phyloP scores from a whole-genome alignment of 805 yeast species.

The Kluyveromyces siamensis region DNA sequence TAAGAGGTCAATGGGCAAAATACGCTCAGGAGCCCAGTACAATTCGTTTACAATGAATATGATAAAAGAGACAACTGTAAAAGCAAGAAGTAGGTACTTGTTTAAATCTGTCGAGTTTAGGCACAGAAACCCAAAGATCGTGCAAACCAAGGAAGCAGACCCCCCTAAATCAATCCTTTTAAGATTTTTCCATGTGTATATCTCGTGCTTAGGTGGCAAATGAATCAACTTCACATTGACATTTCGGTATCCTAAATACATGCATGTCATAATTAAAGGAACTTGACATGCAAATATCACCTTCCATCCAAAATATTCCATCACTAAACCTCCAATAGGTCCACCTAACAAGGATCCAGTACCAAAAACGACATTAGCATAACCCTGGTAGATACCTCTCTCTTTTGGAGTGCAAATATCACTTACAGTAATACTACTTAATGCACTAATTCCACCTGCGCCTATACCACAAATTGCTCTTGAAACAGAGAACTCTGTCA shows the following conservation, averaged over 20 bases:
- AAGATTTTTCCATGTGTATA: slow-evolving; percentile 38
- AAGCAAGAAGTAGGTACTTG: slow-evolving; percentile 29
- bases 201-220: slow-evolving; percentile 40
- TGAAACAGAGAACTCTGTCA: slow-evolving; percentile 39
- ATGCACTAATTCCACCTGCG: slow-evolving; percentile 78
- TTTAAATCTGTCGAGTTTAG: slow-evolving; percentile 43
- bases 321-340: slow-evolving; percentile 49
- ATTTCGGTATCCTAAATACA: slow-evolving; percentile 29
- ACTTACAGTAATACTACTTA: slow-evolving; percentile 66
- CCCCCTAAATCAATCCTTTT: slow-evolving; percentile 63
- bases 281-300: slow-evolving; percentile 42
- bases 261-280: slow-evolving; percentile 34
- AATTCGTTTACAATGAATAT: slow-evolving; percentile 29
- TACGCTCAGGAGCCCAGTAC: slow-evolving; percentile 39
- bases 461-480: slow-evolving; percentile 78
- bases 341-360: slow-evolving; percentile 71
- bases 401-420: slow-evolving; percentile 70
- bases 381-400: slow-evolving; percentile 76
- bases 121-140: slow-evolving; percentile 37
- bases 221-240: slow-evolving; percentile 37
- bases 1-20: slow-evolving; percentile 48
- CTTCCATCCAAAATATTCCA: slow-evolving; percentile 60
- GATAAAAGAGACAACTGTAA: slow-evolving; percentile 25
- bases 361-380: slow-evolving; percentile 68
- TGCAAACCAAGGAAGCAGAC: slow-evolving; percentile 46